phyloP scores from a whole-genome alignment of 148 eudicot genomes.

The Silene conica region DNA sequence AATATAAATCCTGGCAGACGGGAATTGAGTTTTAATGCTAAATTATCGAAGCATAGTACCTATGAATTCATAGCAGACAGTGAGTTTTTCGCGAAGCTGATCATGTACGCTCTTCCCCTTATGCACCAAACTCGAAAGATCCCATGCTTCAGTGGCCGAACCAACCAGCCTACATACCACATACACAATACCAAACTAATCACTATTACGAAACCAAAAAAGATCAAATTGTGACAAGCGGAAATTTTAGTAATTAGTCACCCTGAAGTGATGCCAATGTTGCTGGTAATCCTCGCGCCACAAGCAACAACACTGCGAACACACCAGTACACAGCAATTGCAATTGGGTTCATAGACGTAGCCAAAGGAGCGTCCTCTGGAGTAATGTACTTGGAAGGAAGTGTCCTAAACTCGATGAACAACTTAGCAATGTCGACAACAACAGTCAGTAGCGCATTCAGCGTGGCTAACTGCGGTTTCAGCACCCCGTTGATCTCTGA shows the following conservation, averaged over 20 bases:
- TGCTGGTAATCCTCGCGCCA: conserved; percentile 14
- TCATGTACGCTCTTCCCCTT: conserved; percentile 41
- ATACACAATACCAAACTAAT: background rate
- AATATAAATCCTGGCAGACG: too few species aligned
- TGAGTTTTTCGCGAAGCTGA: conserved; percentile 4
- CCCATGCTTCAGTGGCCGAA: conserved; percentile 63
- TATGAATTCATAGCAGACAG: conserved; percentile 15
- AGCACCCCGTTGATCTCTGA: conserved; percentile 16
- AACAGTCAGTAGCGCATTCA: background rate
- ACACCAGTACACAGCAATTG: conserved; percentile 12
- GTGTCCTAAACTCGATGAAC: conserved; percentile 4
- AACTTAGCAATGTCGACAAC: conserved; percentile 13
- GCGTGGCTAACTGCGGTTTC: background rate
- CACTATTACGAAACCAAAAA: too few species aligned
- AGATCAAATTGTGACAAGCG: background rate
- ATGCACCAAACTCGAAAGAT: conserved; percentile 51
- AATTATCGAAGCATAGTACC: background rate
- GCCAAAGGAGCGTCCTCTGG: conserved; percentile 17
- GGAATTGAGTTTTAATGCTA: too few species aligned
- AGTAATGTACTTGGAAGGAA: conserved; percentile 18
- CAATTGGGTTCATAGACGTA: background rate
- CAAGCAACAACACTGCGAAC: conserved; percentile 15
- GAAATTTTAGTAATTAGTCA: background rate
- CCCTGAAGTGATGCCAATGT: conserved; percentile 18
- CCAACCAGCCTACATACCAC: background rate